Evolutionary conservation across 1,139 yeast species (phyloP).

Genomic region (Eremothecium coryli): DNA sequence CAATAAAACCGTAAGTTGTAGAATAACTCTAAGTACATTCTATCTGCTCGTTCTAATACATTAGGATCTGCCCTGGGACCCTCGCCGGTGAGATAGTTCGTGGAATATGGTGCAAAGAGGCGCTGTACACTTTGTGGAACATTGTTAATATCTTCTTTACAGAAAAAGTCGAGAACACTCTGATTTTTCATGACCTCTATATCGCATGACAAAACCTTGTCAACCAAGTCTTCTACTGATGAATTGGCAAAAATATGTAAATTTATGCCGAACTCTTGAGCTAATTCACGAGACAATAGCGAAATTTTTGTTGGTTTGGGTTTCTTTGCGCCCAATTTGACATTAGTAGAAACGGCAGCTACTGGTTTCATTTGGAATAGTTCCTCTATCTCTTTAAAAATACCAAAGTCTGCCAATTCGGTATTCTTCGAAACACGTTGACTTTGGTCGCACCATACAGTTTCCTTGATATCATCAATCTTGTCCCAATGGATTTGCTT

Average conservation of each 20-base stretch:
- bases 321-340: conserved; percentile 26
- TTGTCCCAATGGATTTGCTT: conserved; percentile 97
- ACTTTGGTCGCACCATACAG: conserved; percentile 61
- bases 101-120: conserved; percentile 64
- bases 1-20: conserved; percentile 75
- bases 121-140: conserved; percentile 58
- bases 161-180: conserved; percentile 75
- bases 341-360: conserved; percentile 30
- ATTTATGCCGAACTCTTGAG: conserved; percentile 88
- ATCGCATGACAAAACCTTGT: conserved; percentile 63
- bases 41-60: conserved; percentile 71
- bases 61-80: conserved; percentile 49
- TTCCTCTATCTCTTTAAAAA: conserved; percentile 66
- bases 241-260: conserved; percentile 66
- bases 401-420: conserved; percentile 53
- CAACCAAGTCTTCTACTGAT: conserved; percentile 54
- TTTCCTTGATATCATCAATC: conserved; percentile 57
- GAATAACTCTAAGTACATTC: conserved; percentile 67
- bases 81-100: conserved; percentile 36
- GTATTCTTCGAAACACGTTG: conserved; percentile 3
- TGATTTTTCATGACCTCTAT: conserved; percentile 55
- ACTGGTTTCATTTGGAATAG: conserved; percentile 50
- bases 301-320: conserved; percentile 40
- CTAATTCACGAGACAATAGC: conserved; percentile 68
- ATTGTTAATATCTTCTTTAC: conserved; percentile 60